Evolutionary conservation across 805 yeast species (phyloP), one percentile per base, ranked within the genome.

Genomic region (Lipomyces yamanashiensis): DNA sequence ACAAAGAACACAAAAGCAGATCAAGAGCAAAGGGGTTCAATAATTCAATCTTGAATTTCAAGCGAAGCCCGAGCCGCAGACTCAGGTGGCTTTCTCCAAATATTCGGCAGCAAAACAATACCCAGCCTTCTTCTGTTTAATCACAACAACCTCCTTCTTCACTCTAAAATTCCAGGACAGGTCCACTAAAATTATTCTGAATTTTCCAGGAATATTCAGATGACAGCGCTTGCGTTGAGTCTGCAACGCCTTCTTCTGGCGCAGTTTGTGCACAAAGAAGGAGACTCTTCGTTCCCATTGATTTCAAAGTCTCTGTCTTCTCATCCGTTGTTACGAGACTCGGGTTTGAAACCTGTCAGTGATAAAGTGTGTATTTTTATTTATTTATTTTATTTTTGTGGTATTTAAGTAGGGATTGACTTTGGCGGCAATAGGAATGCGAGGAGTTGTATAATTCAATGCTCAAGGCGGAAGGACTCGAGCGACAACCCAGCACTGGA

Each of bases 191-290:
- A 37, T 12, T 9, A 23, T 34, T 7, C 15, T 15, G 37, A 9
- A 34, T 34, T 13, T 2, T 43, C 17, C 21, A 43, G 19, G 10
- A 13, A 50, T n/a, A 10, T 21, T 10, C n/a, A 1, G 17, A 63
- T 60, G 67, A n/a, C 37, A 13, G 37, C 54, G 47, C 58, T 66
- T 21, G 61, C 67, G 17, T 34, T 60, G 3, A 47, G 37, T 43
- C 61, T 68, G 7, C 71, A 69, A 45, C 56, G 64, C 40, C 66
- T 70, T 43, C 56, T 70, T 40, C 60, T 70, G 44, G 71, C 70
- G 19, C 72, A 70, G 53, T 62, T 61, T 28, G 64, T 69, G 10
- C 67, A 70, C 54, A 67, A 67, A 53, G 67, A 70, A 53, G 72
- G 72, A 9, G 70, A 69, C 52, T 57, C 67, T 12, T 64, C 69